Evolutionary conservation across 805 yeast species (phyloP).

Genomic region (Teunomyces lycoperdinae): DNA sequence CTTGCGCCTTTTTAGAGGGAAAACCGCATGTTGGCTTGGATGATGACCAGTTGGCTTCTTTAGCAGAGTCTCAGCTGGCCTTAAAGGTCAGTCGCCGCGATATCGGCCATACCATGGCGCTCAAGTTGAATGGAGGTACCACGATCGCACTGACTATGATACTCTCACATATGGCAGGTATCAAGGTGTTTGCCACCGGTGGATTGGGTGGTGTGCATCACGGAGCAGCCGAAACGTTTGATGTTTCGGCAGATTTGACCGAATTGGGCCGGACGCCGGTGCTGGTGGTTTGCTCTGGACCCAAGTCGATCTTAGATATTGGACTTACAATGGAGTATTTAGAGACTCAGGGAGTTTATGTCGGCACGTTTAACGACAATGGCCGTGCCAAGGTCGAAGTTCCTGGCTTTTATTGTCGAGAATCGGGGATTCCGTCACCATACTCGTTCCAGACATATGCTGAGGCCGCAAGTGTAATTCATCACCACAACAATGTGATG

Average conservation of each 20-base stretch:
- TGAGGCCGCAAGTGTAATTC: slow-evolving; percentile 63
- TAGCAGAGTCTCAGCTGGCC: slow-evolving; percentile 39
- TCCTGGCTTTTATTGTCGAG: slow-evolving; percentile 82
- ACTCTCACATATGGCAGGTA: slow-evolving; percentile 69
- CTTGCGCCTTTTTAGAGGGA: slow-evolving; percentile 76
- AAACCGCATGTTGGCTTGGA: slow-evolving; percentile 66
- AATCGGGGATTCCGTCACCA: slow-evolving; percentile 73
- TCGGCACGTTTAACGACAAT: slow-evolving; percentile 58
- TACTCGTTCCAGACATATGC: slow-evolving; percentile 51
- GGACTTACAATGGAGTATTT: slow-evolving; percentile 78
- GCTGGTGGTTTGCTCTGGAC: slow-evolving; percentile 91
- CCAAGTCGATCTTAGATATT: slow-evolving; percentile 81
- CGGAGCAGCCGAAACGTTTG: slow-evolving; percentile 72
- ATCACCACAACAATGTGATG: slow-evolving; percentile 43
- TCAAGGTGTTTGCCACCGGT: slow-evolving; percentile 86
- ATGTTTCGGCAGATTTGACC: slow-evolving; percentile 82
- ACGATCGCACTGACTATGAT: slow-evolving; percentile 90
- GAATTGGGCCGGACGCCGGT: slow-evolving; percentile 82
- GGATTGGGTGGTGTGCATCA: slow-evolving; percentile 92
- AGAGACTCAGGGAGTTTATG: slow-evolving; percentile 90
- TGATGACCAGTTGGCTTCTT: slow-evolving; percentile 42
- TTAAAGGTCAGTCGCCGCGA: slow-evolving; percentile 79
- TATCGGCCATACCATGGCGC: slow-evolving; percentile 67
- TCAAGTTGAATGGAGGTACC: slow-evolving; percentile 74
- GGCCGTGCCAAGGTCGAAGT: slow-evolving; percentile 45